These are phyloP conservation scores for Diaporthe citrichinensis DNA, from an alignment of 2,329 filamentous ascomycete species.

Conservation along the genomic window DNA sequence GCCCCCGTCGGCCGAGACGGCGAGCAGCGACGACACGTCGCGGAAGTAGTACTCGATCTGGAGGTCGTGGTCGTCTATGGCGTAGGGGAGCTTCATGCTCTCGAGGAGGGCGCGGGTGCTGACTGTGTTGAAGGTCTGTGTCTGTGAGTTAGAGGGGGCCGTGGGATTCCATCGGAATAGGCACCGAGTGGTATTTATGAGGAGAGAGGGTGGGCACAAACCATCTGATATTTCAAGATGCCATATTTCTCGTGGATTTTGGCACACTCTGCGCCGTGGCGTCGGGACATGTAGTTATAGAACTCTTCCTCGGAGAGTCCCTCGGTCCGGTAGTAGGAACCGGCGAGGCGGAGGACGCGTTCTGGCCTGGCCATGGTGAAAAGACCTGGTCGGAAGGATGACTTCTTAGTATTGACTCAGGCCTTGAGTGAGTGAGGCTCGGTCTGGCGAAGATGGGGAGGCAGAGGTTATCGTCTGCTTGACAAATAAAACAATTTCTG, in stretches of 20 bases:
- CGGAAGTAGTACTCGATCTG: neutral
- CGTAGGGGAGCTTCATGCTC: slow-evolving; percentile 16
- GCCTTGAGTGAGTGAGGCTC: neutral
- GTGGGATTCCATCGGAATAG: neutral
- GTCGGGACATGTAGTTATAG: slow-evolving; percentile 4
- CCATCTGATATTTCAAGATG: neutral
- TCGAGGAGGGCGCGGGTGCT: slow-evolving; percentile 2
- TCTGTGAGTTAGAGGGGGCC: neutral
- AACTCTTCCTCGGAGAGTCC: neutral
- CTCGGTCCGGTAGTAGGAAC: neutral
- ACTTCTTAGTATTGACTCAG: neutral
- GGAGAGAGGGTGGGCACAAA: neutral
- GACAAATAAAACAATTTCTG: neutral
- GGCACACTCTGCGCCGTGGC: slow-evolving; percentile 1
- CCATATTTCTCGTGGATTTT: slow-evolving; percentile 10
- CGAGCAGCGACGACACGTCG: neutral
- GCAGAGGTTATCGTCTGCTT: neutral
- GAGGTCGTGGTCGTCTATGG: slow-evolving; percentile 13
- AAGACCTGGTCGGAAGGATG: slow-evolving; percentile 46
- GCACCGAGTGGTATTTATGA: too few species aligned
- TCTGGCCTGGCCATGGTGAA: neutral
- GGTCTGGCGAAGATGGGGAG: neutral
- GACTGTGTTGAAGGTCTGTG: slow-evolving; percentile 11
- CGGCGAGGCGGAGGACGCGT: neutral
- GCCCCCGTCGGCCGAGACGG: neutral